A percentile compares a stretch with the other conserved stretches of the same genome.
phyloP scores from a whole-genome alignment of 768 basidiomycete species.

The Terana coerulea region DNA sequence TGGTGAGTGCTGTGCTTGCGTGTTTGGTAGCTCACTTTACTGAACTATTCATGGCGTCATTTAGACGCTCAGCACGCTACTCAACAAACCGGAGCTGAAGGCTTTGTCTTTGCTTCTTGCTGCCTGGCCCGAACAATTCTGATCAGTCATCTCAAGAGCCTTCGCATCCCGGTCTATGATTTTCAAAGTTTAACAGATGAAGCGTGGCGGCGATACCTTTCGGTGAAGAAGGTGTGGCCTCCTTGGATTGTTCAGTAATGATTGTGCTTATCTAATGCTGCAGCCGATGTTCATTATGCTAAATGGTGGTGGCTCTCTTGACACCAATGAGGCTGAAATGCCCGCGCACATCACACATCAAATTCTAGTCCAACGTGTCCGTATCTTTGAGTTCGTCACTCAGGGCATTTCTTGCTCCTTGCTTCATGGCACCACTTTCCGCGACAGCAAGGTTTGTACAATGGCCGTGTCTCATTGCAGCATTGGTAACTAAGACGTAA shows the following conservation, averaged over 20 bases:
- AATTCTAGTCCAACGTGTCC: conserved; percentile 42
- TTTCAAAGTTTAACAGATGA: conserved; percentile 46
- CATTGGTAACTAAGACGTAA: not conserved
- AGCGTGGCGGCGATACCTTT: conserved; percentile 44
- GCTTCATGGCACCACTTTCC: conserved; percentile 52
- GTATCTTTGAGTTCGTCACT: conserved; percentile 47
- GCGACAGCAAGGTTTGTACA: conserved; percentile 54
- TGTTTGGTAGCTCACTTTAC: conserved; percentile 35
- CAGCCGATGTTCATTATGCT: conserved; percentile 69
- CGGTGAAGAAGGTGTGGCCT: conserved; percentile 35
- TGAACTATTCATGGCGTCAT: not conserved
- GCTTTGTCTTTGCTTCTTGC: conserved; percentile 41
- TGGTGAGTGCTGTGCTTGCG: too few species aligned
- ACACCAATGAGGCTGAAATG: conserved; percentile 22
- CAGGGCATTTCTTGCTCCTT: conserved; percentile 47
- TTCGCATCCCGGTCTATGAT: conserved; percentile 38
- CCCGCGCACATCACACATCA: not conserved
- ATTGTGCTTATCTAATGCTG: conserved; percentile 10
- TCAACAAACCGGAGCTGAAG: conserved; percentile 32
- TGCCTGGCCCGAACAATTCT: conserved; percentile 49
- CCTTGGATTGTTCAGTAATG: too few species aligned
- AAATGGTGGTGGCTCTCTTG: conserved; percentile 44
- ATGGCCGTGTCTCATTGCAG: not conserved
- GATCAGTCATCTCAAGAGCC: conserved; percentile 42
- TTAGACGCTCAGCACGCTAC: conserved; percentile 44